Percentiles rank a stretch among this genome's conserved stretches.
phyloP scores from a whole-genome alignment of 768 basidiomycete genomes.

The Lentinula sp. region DNA sequence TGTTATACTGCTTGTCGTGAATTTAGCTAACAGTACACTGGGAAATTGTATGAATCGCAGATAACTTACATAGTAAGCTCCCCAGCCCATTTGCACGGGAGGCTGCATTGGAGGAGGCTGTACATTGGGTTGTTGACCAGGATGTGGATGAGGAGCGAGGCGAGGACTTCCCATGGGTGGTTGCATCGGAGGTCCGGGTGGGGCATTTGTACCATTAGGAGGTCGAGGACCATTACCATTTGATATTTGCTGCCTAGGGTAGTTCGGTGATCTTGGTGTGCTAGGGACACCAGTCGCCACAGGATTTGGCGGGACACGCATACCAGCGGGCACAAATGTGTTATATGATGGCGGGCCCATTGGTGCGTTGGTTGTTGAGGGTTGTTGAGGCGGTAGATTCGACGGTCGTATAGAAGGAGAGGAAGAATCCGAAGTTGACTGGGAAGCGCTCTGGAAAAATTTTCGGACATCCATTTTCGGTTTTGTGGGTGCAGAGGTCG shows the following conservation, averaged over 20 bases:
- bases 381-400: constrained; percentile 43
- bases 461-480: constrained; percentile 50
- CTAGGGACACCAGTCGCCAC: constrained; percentile 44
- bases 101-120: constrained; percentile 28
- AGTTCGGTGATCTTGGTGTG: constrained; percentile 62
- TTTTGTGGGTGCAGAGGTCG: constrained; percentile 14
- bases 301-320: constrained; percentile 39
- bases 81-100: constrained; percentile 32
- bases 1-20: not conserved
- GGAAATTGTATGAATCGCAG: constrained; percentile 8
- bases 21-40: not conserved
- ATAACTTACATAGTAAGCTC: constrained; percentile 52
- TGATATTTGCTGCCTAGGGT: constrained; percentile 47
- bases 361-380: constrained; percentile 30
- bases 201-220: constrained; percentile 51
- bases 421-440: constrained; percentile 46
- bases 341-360: constrained; percentile 38
- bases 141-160: constrained; percentile 53
- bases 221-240: constrained; percentile 58
- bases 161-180: constrained; percentile 63
- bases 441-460: constrained; percentile 55
- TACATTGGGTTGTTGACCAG: constrained; percentile 46
- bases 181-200: constrained; percentile 44
- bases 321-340: constrained; percentile 43
- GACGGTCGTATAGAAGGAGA: constrained; percentile 53